These are phyloP conservation scores for Phytophthora multivora DNA, from an alignment of 352 stramenopile genomes.

Conservation along the genomic window DNA sequence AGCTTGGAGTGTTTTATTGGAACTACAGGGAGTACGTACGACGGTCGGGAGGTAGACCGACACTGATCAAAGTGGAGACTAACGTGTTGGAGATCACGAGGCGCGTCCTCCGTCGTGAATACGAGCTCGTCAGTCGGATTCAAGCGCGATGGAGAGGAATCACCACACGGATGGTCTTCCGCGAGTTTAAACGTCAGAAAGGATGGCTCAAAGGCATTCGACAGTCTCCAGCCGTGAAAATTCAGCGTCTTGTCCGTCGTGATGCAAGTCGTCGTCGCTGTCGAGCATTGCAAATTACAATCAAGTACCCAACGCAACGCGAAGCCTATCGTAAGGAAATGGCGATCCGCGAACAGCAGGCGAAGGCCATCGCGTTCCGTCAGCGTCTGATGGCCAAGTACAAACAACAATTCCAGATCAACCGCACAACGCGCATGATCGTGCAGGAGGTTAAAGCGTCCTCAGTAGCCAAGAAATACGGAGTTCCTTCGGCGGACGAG, in stretches of 20 bases:
- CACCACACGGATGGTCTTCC: constrained; percentile 63
- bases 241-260: constrained; percentile 68
- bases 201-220: constrained; percentile 62
- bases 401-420: constrained; percentile 52
- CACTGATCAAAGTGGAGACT: constrained; percentile 73
- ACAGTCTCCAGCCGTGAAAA: constrained; percentile 72
- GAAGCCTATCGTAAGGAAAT: constrained; percentile 46
- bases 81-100: constrained; percentile 76
- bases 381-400: constrained; percentile 65
- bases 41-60: constrained; percentile 54
- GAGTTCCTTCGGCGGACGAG: constrained; percentile 3
- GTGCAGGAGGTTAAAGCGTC: constrained; percentile 29
- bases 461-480: constrained; percentile 6
- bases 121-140: constrained; percentile 72
- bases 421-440: constrained; percentile 59
- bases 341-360: constrained; percentile 21
- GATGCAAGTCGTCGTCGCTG: constrained; percentile 44
- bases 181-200: constrained; percentile 68
- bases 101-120: constrained; percentile 67
- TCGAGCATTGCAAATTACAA: constrained; percentile 43
- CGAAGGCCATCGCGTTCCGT: constrained; percentile 41
- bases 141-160: constrained; percentile 67
- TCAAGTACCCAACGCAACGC: constrained; percentile 48
- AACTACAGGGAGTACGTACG: constrained; percentile 84
- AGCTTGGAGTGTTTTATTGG: constrained; percentile 69